Evolutionary conservation across 2,329 filamentous ascomycete genomes (phyloP).

Genomic region (Colletotrichum tropicale): DNA sequence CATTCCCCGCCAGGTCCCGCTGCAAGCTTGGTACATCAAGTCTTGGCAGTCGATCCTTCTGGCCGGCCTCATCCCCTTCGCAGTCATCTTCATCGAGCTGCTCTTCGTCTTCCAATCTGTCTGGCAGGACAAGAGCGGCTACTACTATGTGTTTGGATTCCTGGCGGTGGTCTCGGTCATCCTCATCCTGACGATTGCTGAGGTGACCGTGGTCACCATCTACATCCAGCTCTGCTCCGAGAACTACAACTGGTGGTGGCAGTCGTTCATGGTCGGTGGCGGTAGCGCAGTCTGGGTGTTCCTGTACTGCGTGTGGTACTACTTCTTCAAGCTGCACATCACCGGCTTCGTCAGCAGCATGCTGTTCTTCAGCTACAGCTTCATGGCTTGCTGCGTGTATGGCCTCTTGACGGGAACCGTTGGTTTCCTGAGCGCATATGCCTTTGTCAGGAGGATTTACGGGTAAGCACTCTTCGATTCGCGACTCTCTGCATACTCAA

Average conservation of each 20-base stretch:
- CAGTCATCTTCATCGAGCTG: slow-evolving; percentile 86
- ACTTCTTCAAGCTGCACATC: slow-evolving; percentile 79
- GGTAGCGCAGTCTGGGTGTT: slow-evolving; percentile 83
- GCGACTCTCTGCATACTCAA: background rate
- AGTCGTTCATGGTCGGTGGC: slow-evolving; percentile 80
- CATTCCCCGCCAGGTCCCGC: slow-evolving; percentile 76
- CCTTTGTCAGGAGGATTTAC: slow-evolving; percentile 85
- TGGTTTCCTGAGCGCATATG: slow-evolving; percentile 83
- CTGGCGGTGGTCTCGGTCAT: slow-evolving; percentile 75
- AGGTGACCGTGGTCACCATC: slow-evolving; percentile 82
- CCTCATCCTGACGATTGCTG: slow-evolving; percentile 76
- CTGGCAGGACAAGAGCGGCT: slow-evolving; percentile 90
- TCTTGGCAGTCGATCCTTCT: slow-evolving; percentile 69
- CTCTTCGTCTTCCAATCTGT: slow-evolving; percentile 86
- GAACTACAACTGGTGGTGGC: slow-evolving; percentile 95
- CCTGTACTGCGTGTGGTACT: slow-evolving; percentile 84
- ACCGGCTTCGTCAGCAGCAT: slow-evolving; percentile 78
- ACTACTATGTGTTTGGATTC: slow-evolving; percentile 93
- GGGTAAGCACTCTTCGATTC: slow-evolving; percentile 53
- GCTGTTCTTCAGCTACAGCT: slow-evolving; percentile 86
- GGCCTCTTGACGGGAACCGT: slow-evolving; percentile 82
- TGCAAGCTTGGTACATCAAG: slow-evolving; percentile 76
- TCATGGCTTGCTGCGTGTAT: slow-evolving; percentile 82
- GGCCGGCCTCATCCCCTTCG: slow-evolving; percentile 81
- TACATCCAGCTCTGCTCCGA: slow-evolving; percentile 85